phyloP scores from a whole-genome alignment of 768 basidiomycete genomes.

The Exidia glandulosa region DNA sequence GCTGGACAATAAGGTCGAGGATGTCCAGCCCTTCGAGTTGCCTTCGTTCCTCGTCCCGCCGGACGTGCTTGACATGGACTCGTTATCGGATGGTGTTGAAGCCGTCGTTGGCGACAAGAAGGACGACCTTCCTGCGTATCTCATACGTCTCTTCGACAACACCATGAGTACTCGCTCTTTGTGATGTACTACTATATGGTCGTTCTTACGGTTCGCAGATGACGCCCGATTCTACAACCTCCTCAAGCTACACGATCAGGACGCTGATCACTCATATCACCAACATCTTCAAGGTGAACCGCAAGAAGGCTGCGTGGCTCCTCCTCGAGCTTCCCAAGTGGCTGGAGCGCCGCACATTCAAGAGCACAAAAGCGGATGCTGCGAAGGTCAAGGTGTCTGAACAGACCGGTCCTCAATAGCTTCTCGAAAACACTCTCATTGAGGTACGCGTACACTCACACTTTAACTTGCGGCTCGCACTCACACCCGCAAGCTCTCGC shows the following conservation, averaged over 20 bases:
- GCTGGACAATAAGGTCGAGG: constrained; percentile 28
- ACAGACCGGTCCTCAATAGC: constrained; percentile 67
- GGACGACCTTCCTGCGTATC: constrained; percentile 74
- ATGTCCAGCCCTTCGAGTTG: constrained; percentile 47
- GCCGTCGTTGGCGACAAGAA: constrained; percentile 51
- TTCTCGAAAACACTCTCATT: constrained; percentile 78
- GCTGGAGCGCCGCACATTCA: constrained; percentile 76
- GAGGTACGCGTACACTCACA: constrained; percentile 47
- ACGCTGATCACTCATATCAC: constrained; percentile 64
- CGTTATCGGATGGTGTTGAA: constrained; percentile 42
- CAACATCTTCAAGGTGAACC: constrained; percentile 88
- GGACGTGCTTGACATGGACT: constrained; percentile 74
- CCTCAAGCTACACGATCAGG: constrained; percentile 71
- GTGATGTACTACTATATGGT: not conserved
- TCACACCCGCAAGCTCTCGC: constrained; percentile 90
- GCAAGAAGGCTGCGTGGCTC: constrained; percentile 86
- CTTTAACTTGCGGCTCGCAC: constrained; percentile 79
- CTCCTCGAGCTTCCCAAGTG: constrained; percentile 81
- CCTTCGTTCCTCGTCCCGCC: constrained; percentile 79
- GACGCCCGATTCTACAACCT: constrained; percentile 62
- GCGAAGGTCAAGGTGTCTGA: too few species aligned
- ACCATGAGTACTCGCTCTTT: constrained; percentile 22
- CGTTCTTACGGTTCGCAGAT: constrained; percentile 33
- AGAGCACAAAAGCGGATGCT: constrained; percentile 34
- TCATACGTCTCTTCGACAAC: constrained; percentile 54